phyloP scores from a whole-genome alignment of 2,329 filamentous ascomycete genomes.

The Keithomyces neogunnii region DNA sequence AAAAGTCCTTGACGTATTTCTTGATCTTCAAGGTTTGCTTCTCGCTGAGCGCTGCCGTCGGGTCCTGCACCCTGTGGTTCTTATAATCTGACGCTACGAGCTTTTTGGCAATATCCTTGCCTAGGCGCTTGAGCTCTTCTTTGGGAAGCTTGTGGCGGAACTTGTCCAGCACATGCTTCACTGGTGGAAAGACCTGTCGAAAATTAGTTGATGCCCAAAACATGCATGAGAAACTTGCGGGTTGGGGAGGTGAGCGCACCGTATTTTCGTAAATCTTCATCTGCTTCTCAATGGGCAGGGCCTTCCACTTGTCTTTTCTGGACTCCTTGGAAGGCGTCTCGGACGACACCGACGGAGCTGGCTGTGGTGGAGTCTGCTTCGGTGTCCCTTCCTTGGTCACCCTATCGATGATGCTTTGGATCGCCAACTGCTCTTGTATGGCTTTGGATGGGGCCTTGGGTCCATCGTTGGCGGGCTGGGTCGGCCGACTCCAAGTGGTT shows the following conservation, averaged over 20 bases:
- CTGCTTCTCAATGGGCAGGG: constrained; percentile 69
- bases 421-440: constrained; percentile 56
- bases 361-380: constrained; percentile 47
- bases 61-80: constrained; percentile 76
- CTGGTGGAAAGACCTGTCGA: constrained; percentile 68
- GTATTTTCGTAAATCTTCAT: constrained; percentile 94
- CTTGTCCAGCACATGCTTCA: constrained; percentile 79
- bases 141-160: constrained; percentile 81
- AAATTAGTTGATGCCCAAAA: not conserved
- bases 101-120: constrained; percentile 71
- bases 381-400: constrained; percentile 62
- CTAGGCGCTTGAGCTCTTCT: constrained; percentile 59
- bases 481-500: constrained; percentile 77
- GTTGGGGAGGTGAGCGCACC: constrained; percentile 42
- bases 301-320: constrained; percentile 64
- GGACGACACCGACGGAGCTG: constrained; percentile 46
- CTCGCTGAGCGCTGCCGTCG: constrained; percentile 57
- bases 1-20: constrained; percentile 73
- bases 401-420: constrained; percentile 79
- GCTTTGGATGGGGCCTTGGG: constrained; percentile 58
- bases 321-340: constrained; percentile 47
- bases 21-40: constrained; percentile 79
- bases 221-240: constrained; percentile 7
- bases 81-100: constrained; percentile 89
- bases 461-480: constrained; percentile 55